These are phyloP conservation scores for Globisporangium solare DNA, from an alignment of 352 stramenopile genomes.

Conservation along the genomic window DNA sequence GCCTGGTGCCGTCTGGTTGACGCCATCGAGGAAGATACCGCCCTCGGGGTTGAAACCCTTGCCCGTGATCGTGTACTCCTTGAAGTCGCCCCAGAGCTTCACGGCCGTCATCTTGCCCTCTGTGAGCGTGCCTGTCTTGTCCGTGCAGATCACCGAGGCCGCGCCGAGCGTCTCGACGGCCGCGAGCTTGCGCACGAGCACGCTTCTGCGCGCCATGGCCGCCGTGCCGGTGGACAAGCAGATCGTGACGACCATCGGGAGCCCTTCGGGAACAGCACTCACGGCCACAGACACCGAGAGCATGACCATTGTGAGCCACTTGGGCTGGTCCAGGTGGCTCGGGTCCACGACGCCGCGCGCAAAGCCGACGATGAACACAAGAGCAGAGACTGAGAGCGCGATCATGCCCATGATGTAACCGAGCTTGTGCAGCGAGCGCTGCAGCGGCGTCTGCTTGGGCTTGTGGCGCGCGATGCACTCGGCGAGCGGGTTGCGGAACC, in stretches of 20 bases:
- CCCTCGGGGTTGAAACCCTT: slow-evolving; percentile 61
- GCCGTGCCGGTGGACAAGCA: slow-evolving; percentile 67
- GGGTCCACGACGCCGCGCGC: slow-evolving; percentile 44
- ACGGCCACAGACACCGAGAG: slow-evolving; percentile 88
- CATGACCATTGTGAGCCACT: slow-evolving; percentile 92
- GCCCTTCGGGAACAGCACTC: slow-evolving; percentile 71
- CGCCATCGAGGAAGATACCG: slow-evolving; percentile 39
- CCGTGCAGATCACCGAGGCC: slow-evolving; percentile 90
- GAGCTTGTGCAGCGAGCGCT: slow-evolving; percentile 92
- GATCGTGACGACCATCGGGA: slow-evolving; percentile 82
- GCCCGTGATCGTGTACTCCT: slow-evolving; percentile 59
- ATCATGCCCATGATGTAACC: slow-evolving; percentile 89
- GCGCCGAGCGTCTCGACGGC: slow-evolving; percentile 84
- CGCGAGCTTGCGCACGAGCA: slow-evolving; percentile 83
- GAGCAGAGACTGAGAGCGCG: slow-evolving; percentile 71
- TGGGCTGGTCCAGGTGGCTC: slow-evolving; percentile 67
- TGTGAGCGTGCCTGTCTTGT: slow-evolving; percentile 96
- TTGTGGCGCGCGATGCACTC: slow-evolving; percentile 57
- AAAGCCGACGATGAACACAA: slow-evolving; percentile 90
- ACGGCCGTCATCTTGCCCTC: slow-evolving; percentile 82
- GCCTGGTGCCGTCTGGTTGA: slow-evolving; percentile 30
- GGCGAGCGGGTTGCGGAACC: slow-evolving; percentile 36
- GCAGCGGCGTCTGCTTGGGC: slow-evolving; percentile 86
- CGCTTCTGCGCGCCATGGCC: slow-evolving; percentile 73
- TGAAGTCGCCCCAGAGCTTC: slow-evolving; percentile 72